A percentile compares a stretch with the other conserved stretches of the same genome.
Evolutionary conservation across 495 filamentous ascomycete species (phyloP).

Genomic region (Amorphotheca resinae): DNA sequence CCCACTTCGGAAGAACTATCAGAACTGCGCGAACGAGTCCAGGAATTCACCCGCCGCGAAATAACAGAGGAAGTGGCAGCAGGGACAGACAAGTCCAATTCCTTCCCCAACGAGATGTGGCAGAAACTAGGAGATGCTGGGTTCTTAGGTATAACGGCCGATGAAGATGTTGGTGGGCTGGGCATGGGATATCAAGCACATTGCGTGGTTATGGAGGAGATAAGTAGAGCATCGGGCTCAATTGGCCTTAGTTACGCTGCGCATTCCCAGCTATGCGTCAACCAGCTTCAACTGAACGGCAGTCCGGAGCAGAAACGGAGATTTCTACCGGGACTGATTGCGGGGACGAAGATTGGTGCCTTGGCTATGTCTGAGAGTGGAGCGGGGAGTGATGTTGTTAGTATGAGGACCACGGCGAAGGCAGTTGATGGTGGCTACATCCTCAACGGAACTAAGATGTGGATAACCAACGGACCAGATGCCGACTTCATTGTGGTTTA

Average conservation of each 20-base stretch:
- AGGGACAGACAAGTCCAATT: conserved; percentile 70
- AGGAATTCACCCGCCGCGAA: conserved; percentile 79
- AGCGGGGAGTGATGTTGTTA: conserved; percentile 85
- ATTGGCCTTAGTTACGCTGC: conserved; percentile 89
- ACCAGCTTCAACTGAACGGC: conserved; percentile 92
- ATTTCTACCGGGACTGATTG: conserved; percentile 71
- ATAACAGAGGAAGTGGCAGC: conserved; percentile 77
- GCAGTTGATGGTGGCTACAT: conserved; percentile 73
- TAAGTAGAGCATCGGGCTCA: conserved; percentile 53
- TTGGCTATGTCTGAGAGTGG: conserved; percentile 93
- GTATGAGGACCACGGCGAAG: conserved; percentile 80
- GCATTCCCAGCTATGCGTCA: conserved; percentile 93
- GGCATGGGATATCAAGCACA: conserved; percentile 96
- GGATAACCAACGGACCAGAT: conserved; percentile 98
- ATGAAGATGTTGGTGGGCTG: conserved; percentile 85
- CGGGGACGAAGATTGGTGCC: conserved; percentile 73
- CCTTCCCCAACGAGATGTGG: conserved; percentile 89
- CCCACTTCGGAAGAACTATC: conserved; percentile 63
- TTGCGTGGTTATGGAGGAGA: conserved; percentile 90
- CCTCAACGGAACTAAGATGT: conserved; percentile 94
- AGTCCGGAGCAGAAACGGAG: conserved; percentile 60
- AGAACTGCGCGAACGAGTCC: conserved; percentile 80
- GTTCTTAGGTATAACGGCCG: conserved; percentile 85
- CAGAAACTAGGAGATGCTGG: conserved; percentile 83
- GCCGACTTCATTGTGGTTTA: conserved; percentile 80